phyloP scores from a whole-genome alignment of 2,329 filamentous ascomycete species.

The Podosphaera fusca region DNA sequence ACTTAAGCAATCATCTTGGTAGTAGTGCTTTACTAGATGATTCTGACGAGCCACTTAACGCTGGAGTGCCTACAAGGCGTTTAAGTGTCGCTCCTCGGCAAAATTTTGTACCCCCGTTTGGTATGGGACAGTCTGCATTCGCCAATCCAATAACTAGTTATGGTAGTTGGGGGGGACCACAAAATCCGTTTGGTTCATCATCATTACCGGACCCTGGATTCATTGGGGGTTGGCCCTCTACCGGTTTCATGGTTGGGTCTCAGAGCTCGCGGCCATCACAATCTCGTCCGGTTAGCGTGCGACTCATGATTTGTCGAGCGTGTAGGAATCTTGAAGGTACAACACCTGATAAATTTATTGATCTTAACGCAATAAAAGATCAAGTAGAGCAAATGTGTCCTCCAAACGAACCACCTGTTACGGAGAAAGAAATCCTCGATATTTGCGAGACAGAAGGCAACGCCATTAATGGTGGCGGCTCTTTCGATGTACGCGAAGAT shows the following conservation, averaged over 20 bases:
- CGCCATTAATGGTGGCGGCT: slow-evolving; percentile 68
- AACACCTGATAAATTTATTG: slow-evolving; percentile 41
- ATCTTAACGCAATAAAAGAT: slow-evolving; percentile 40
- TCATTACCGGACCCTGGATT: slow-evolving; percentile 15
- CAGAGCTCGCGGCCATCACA: slow-evolving; percentile 25
- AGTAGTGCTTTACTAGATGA: slow-evolving; percentile 76
- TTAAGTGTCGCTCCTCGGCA: slow-evolving; percentile 14
- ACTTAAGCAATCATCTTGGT: slow-evolving; percentile 57
- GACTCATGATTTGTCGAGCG: slow-evolving; percentile 52
- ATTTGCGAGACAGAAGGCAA: slow-evolving; percentile 80
- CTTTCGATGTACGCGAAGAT: slow-evolving; percentile 33
- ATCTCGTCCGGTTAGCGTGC: slow-evolving; percentile 44
- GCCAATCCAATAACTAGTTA: slow-evolving; percentile 12
- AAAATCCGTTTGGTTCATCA: slow-evolving; percentile 15
- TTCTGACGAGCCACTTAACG: slow-evolving; percentile 29
- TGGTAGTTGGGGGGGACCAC: slow-evolving; percentile 16
- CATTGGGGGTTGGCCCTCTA: slow-evolving; percentile 13
- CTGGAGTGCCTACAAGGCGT: slow-evolving; percentile 17
- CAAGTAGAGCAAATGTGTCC: slow-evolving; percentile 37
- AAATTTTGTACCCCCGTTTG: slow-evolving; percentile 14
- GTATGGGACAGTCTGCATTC: slow-evolving; percentile 14
- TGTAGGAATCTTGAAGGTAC: slow-evolving; percentile 38
- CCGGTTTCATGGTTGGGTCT: slow-evolving; percentile 13
- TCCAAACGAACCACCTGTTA: slow-evolving; percentile 21
- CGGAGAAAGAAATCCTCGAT: slow-evolving; percentile 48